phyloP scores from a whole-genome alignment of 73 alveolate genomes.

The Paramecium octaurelia region DNA sequence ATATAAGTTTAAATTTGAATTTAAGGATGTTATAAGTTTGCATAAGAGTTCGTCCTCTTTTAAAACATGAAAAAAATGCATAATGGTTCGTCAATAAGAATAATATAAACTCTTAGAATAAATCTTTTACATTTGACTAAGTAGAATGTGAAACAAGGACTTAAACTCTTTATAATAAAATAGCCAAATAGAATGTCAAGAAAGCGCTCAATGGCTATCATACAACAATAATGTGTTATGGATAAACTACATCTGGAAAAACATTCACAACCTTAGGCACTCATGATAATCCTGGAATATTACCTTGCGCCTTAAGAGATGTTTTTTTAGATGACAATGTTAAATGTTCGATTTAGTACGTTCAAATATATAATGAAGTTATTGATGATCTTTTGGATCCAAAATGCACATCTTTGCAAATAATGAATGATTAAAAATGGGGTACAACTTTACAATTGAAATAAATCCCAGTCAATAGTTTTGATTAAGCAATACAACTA shows the following conservation, averaged over 20 bases:
- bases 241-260: constrained; percentile 87
- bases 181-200: constrained; percentile 59
- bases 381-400: constrained; percentile 79
- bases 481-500: constrained; percentile 80
- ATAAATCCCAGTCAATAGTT: constrained; percentile 69
- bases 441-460: constrained; percentile 83
- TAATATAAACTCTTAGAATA: constrained; percentile 25
- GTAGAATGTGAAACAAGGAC: constrained; percentile 56
- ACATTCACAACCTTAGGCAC: constrained; percentile 85
- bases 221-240: constrained; percentile 83
- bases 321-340: constrained; percentile 62
- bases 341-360: constrained; percentile 65
- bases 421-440: constrained; percentile 70
- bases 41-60: constrained; percentile 94
- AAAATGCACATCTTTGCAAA: constrained; percentile 56
- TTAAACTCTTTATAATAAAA: constrained; percentile 61
- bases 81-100: constrained; percentile 92
- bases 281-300: constrained; percentile 72
- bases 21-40: constrained; percentile 77
- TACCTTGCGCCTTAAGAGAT: constrained; percentile 71
- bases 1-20: neutral
- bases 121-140: constrained; percentile 64
- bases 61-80: constrained; percentile 92
- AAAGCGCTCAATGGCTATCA: constrained; percentile 73
- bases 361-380: constrained; percentile 79